Percentiles rank a stretch among this genome's conserved stretches.
These are phyloP conservation scores for Acarospora socialis DNA, from an alignment of 2,329 filamentous ascomycete genomes.

Conservation along the genomic window DNA sequence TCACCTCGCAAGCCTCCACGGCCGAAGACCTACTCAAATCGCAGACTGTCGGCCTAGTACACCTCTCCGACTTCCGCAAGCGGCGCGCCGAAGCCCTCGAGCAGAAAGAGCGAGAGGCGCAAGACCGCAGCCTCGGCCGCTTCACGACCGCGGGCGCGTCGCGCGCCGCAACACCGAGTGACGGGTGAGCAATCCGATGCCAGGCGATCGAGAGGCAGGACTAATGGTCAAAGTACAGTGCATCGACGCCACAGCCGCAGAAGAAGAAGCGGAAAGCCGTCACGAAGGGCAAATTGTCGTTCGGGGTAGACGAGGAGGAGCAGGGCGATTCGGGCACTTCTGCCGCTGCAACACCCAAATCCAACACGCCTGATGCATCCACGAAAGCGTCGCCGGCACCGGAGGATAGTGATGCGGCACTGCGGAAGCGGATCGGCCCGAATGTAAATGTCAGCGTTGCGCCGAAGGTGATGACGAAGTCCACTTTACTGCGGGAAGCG, in stretches of 20 bases:
- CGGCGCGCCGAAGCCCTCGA: slow-evolving; percentile 88
- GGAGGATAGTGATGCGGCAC: slow-evolving; percentile 14
- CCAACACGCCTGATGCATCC: slow-evolving; percentile 22
- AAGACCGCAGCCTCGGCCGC: slow-evolving; percentile 42
- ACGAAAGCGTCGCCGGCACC: slow-evolving; percentile 11
- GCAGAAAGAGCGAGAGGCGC: slow-evolving; percentile 69
- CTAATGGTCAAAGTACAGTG: slow-evolving; percentile 46
- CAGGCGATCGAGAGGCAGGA: slow-evolving; percentile 10
- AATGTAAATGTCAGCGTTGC: slow-evolving; percentile 48
- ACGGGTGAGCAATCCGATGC: slow-evolving; percentile 39
- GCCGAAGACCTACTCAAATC: slow-evolving; percentile 72
- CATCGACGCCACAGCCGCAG: slow-evolving; percentile 34
- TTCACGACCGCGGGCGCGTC: slow-evolving; percentile 28
- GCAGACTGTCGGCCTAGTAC: slow-evolving; percentile 79
- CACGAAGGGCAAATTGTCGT: slow-evolving; percentile 48
- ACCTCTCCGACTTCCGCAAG: slow-evolving; percentile 89
- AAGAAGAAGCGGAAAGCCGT: slow-evolving; percentile 44
- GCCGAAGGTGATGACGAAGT: slow-evolving; percentile 67
- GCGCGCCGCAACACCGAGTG: slow-evolving; percentile 38
- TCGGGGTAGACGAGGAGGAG: slow-evolving; percentile 47
- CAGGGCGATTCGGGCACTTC: slow-evolving; percentile 30
- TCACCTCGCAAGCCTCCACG: slow-evolving; percentile 60
- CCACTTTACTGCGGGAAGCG: slow-evolving; percentile 62
- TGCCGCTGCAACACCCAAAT: slow-evolving; percentile 26
- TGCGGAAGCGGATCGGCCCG: slow-evolving; percentile 39